Conservation (phyloP, 1,284 basidiomycete genomes). For the Sutorius eximius region DNA sequence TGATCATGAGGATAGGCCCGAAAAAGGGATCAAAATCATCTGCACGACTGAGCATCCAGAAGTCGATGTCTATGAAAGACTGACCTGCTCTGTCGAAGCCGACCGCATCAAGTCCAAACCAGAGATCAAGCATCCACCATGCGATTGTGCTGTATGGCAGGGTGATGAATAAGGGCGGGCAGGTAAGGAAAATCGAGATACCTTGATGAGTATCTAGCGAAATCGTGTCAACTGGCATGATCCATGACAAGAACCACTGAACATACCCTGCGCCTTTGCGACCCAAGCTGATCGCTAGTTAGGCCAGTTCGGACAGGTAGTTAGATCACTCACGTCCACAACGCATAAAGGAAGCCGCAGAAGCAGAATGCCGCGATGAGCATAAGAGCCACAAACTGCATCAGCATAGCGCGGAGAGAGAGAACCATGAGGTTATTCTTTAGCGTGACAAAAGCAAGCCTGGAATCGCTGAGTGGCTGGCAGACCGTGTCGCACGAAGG, state of each 20-base stretch:
- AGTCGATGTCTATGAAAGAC: conserved; percentile 30
- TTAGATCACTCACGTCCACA: conserved; percentile 74
- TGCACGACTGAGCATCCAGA: conserved; percentile 29
- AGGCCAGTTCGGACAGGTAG: conserved; percentile 1
- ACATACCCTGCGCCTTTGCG: conserved; percentile 47
- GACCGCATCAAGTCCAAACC: conserved; percentile 87
- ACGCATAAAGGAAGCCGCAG: conserved; percentile 85
- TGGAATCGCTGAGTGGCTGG: conserved; percentile 26
- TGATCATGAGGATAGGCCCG: conserved; percentile 85
- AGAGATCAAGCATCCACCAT: conserved; percentile 90
- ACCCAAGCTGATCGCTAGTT: conserved; percentile 47
- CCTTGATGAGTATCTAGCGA: conserved; percentile 39
- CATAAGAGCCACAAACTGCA: conserved; percentile 80
- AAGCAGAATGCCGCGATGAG: conserved; percentile 88
- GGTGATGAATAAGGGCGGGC: not conserved
- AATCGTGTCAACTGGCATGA: not conserved
- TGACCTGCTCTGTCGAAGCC: conserved; percentile 78
- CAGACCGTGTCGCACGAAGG: not conserved
- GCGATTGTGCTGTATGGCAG: conserved; percentile 57
- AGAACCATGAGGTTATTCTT: conserved; percentile 84
- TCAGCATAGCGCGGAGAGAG: conserved; percentile 77
- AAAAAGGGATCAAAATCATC: conserved; percentile 79
- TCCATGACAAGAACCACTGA: not conserved
- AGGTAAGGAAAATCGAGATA: conserved; percentile 27
- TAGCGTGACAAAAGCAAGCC: conserved; percentile 84